Percentiles rank a stretch among this genome's conserved stretches.
These are phyloP conservation scores for Phanerochaete sordida DNA, from an alignment of 768 basidiomycete species.

Conservation along the genomic window DNA sequence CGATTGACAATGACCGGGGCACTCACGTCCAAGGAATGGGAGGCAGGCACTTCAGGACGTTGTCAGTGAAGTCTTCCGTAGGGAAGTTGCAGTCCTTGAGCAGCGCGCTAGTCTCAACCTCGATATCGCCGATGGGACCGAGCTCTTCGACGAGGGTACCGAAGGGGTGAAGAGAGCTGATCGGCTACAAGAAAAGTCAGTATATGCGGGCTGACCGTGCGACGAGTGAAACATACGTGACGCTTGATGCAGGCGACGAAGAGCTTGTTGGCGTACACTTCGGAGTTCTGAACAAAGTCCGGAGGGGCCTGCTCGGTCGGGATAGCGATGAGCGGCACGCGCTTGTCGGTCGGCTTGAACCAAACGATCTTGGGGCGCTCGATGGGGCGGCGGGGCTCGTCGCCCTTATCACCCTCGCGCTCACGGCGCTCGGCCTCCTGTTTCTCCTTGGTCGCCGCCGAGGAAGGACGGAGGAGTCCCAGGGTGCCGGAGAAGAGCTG, in stretches of 20 bases:
- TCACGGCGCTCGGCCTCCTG: slow-evolving; percentile 97
- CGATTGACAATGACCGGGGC: not conserved
- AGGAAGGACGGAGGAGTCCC: slow-evolving; percentile 91
- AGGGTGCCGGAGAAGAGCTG: slow-evolving; percentile 98
- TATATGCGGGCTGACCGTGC: not conserved
- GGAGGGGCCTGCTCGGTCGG: slow-evolving; percentile 97
- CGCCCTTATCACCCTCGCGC: slow-evolving; percentile 89
- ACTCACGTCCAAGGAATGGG: slow-evolving; percentile 92
- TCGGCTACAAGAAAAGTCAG: slow-evolving; percentile 48
- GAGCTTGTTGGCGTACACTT: slow-evolving; percentile 82
- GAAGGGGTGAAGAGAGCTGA: slow-evolving; percentile 97
- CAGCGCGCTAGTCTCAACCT: slow-evolving; percentile 95
- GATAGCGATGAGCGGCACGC: slow-evolving; percentile 97
- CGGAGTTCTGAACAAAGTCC: slow-evolving; percentile 94
- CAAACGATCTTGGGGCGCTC: slow-evolving; percentile 99
- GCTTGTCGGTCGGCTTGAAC: slow-evolving; percentile 99
- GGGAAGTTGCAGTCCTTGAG: slow-evolving; percentile 99
- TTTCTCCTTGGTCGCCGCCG: slow-evolving; percentile 97
- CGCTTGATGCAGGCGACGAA: slow-evolving; percentile 99
- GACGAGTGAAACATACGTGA: slow-evolving; percentile 58
- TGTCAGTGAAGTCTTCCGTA: slow-evolving; percentile 94
- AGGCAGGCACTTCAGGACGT: slow-evolving; percentile 92
- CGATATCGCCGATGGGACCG: slow-evolving; percentile 96
- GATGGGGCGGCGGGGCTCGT: slow-evolving; percentile 76
- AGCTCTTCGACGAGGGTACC: slow-evolving; percentile 97